Conservation (phyloP, 2,329 filamentous ascomycete species). For the Plenodomus tracheiphilus region DNA sequence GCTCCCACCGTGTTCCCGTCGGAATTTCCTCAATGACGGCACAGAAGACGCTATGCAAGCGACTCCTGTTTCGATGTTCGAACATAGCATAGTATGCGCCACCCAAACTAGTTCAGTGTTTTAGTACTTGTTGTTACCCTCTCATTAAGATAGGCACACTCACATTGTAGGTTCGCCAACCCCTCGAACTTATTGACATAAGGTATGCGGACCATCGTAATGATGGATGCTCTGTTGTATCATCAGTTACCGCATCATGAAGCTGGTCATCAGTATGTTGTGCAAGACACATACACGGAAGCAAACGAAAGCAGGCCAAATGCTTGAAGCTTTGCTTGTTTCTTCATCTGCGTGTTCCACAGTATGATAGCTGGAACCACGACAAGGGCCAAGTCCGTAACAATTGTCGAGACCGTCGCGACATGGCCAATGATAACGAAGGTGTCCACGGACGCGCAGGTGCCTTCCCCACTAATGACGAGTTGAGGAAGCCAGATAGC, state of each 20-base stretch:
- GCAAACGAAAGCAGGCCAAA: conserved; percentile 26
- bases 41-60: conserved; percentile 25
- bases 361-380: conserved; percentile 25
- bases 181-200: conserved; percentile 27
- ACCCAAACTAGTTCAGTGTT: conserved; percentile 21
- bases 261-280: background rate
- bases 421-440: conserved; percentile 25
- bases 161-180: conserved; percentile 19
- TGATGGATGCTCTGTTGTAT: conserved; percentile 12
- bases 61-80: conserved; percentile 29
- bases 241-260: background rate
- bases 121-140: background rate
- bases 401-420: conserved; percentile 23
- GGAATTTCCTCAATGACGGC: conserved; percentile 21
- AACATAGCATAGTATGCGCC: conserved; percentile 26
- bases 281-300: conserved; percentile 14
- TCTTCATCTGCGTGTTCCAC: conserved; percentile 30
- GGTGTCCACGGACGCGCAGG: conserved; percentile 19
- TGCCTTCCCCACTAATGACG: conserved; percentile 14
- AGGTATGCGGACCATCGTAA: conserved; percentile 22
- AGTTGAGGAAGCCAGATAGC: conserved; percentile 18
- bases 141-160: background rate
- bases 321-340: conserved; percentile 22
- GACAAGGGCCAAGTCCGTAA: conserved; percentile 23
- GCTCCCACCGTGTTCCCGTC: conserved; percentile 7